Percentiles rank a stretch among this genome's conserved stretches.
phyloP scores from a whole-genome alignment of 176 grass and related monocot species.

The Chloris gayana region DNA sequence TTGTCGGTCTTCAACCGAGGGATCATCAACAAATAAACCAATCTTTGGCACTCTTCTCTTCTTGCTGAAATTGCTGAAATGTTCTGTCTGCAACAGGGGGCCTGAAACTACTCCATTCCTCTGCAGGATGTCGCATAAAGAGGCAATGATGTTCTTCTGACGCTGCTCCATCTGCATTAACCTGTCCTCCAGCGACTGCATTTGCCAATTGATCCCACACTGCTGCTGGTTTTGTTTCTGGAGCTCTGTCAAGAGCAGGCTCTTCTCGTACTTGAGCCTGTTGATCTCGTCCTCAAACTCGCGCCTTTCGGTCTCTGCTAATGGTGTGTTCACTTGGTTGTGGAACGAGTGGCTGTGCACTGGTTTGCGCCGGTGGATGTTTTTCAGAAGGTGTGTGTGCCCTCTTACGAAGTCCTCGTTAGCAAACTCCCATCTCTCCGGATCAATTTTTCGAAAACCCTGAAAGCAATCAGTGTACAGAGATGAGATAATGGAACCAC shows the following conservation, averaged over 20 bases:
- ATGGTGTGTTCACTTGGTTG: slow-evolving; percentile 39
- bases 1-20: slow-evolving; percentile 8
- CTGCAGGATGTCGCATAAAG: slow-evolving; percentile 52
- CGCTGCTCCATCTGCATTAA: slow-evolving; percentile 52
- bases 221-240: slow-evolving; percentile 59
- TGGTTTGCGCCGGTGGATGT: slow-evolving; percentile 79
- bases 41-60: slow-evolving; percentile 69
- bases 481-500: background rate
- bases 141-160: slow-evolving; percentile 49
- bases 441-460: slow-evolving; percentile 85
- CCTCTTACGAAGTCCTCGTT: slow-evolving; percentile 85
- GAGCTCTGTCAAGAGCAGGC: slow-evolving; percentile 45
- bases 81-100: slow-evolving; percentile 8
- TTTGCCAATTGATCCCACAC: slow-evolving; percentile 56
- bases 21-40: slow-evolving; percentile 33
- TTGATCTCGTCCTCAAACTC: slow-evolving; percentile 76
- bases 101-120: slow-evolving; percentile 14
- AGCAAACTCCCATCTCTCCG: slow-evolving; percentile 84
- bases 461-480: slow-evolving; percentile 14
- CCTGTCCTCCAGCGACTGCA: slow-evolving; percentile 70
- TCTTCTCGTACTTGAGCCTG: slow-evolving; percentile 68
- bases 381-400: slow-evolving; percentile 67
- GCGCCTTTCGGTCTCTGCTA: slow-evolving; percentile 52
- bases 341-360: slow-evolving; percentile 82
- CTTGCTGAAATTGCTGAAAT: slow-evolving; percentile 48